A percentile compares a stretch with the other conserved stretches of the same genome.
These are phyloP conservation scores for Borealophlyctis nickersoniae DNA, from an alignment of 192 early-diverging fungal species.

Conservation along the genomic window DNA sequence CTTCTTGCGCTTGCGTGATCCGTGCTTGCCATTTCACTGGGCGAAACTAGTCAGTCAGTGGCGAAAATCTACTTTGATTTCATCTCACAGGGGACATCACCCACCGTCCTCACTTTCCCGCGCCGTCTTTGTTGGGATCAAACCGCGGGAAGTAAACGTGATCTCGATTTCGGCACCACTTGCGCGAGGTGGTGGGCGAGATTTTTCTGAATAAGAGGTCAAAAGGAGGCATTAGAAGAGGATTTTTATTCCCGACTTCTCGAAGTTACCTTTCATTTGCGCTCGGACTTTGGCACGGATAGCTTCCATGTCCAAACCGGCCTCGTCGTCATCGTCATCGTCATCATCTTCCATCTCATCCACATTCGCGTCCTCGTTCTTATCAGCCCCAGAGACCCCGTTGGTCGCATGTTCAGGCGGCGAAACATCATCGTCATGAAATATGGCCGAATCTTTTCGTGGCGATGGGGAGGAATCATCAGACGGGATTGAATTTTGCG, in stretches of 20 bases:
- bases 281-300: slow-evolving; percentile 39
- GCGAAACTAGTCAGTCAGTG: neutral
- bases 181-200: slow-evolving; percentile 16
- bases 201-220: neutral
- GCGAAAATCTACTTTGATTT: too few species aligned
- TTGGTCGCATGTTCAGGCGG: neutral
- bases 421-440: slow-evolving; percentile 21
- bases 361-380: neutral
- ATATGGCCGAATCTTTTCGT: too few species aligned
- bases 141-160: slow-evolving; percentile 42
- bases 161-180: slow-evolving; percentile 27
- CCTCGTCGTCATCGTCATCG: slow-evolving; percentile 34
- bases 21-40: slow-evolving; percentile 45
- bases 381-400: neutral
- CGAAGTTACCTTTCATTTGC: slow-evolving; percentile 33
- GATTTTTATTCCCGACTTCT: neutral
- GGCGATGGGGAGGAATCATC: too few species aligned
- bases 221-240: neutral
- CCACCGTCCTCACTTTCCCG: slow-evolving; percentile 55
- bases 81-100: neutral
- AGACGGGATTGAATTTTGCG: too few species aligned
- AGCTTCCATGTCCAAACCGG: slow-evolving; percentile 47
- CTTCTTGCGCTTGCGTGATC: slow-evolving; percentile 34
- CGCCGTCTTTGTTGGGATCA: slow-evolving; percentile 45
- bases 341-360: slow-evolving; percentile 5